A percentile compares a stretch with the other conserved stretches of the same genome.
phyloP scores from a whole-genome alignment of 257 asterid species.

The Euphrasia confusa region DNA sequence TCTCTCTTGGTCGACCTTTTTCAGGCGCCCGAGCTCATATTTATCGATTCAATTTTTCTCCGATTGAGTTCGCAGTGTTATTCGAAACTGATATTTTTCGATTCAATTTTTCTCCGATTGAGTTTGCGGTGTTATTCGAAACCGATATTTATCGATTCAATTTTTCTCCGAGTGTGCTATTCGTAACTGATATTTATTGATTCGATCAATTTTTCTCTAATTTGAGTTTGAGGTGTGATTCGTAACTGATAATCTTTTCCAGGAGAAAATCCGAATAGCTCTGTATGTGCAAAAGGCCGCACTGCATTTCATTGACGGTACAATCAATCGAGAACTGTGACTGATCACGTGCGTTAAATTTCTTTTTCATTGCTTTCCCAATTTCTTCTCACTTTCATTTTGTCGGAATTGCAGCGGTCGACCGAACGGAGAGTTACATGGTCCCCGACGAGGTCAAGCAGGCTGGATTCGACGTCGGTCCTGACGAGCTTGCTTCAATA shows the following conservation, averaged over 20 bases:
- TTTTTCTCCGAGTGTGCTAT: no score
- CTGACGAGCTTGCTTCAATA: slow-evolving; percentile 64
- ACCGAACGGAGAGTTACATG: slow-evolving; percentile 26
- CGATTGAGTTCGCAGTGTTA: no score
- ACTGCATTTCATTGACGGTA: slow-evolving; percentile 70
- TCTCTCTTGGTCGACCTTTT: background rate
- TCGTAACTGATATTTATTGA: background rate
- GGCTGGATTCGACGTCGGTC: slow-evolving; percentile 54
- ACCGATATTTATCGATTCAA: no score
- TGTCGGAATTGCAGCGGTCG: slow-evolving; percentile 36
- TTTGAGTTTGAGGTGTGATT: no score
- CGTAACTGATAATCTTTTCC: slow-evolving; percentile 22
- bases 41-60: no score
- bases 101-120: no score
- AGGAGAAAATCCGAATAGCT: slow-evolving; percentile 72
- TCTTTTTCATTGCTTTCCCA: background rate
- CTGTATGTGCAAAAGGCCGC: slow-evolving; percentile 78
- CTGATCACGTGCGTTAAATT: background rate
- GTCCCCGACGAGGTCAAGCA: slow-evolving; percentile 45
- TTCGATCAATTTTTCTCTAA: no score
- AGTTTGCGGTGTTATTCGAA: no score
- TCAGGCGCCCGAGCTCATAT: no score
- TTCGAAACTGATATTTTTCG: no score
- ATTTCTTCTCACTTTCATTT: slow-evolving; percentile 21
- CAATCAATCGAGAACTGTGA: background rate